These are phyloP conservation scores for Colletotrichum trifolii DNA, from an alignment of 2,329 filamentous ascomycete species.

Conservation along the genomic window DNA sequence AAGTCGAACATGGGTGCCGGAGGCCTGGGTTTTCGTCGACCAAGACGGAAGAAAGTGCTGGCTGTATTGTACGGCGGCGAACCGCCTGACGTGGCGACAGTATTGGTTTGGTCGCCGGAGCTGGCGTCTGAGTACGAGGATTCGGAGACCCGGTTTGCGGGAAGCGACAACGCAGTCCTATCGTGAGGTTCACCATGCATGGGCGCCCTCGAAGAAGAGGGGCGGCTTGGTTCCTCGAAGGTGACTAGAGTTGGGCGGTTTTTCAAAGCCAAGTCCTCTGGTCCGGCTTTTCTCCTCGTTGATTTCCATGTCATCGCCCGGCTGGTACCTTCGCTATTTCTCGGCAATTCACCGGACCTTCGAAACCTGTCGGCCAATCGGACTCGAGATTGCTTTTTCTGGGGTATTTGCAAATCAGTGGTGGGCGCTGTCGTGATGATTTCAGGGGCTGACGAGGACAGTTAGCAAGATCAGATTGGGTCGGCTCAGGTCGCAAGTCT, in stretches of 20 bases:
- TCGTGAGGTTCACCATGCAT: slow-evolving; percentile 27
- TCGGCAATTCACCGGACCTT: slow-evolving; percentile 61
- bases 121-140: slow-evolving; percentile 92
- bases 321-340: slow-evolving; percentile 37
- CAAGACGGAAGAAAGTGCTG: slow-evolving; percentile 83
- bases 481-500: background rate
- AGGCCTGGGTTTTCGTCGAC: slow-evolving; percentile 79
- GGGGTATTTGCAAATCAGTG: slow-evolving; percentile 65
- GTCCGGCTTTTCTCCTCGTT: slow-evolving; percentile 49
- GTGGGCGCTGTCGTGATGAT: slow-evolving; percentile 96
- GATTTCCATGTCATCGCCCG: slow-evolving; percentile 48
- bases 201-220: slow-evolving; percentile 51
- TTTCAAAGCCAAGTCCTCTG: slow-evolving; percentile 40
- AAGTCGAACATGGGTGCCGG: slow-evolving; percentile 85
- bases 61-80: slow-evolving; percentile 60
- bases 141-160: slow-evolving; percentile 56
- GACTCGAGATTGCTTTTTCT: slow-evolving; percentile 67
- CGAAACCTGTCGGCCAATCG: slow-evolving; percentile 64
- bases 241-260: slow-evolving; percentile 45
- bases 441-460: slow-evolving; percentile 62
- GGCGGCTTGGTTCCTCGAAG: slow-evolving; percentile 70
- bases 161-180: slow-evolving; percentile 18
- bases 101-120: slow-evolving; percentile 73
- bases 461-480: slow-evolving; percentile 21
- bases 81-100: slow-evolving; percentile 71